A percentile compares a stretch with the other conserved stretches of the same genome.
These are phyloP conservation scores for Rhizopus stolonifer DNA, from an alignment of 371 early-diverging fungal genomes.

Conservation along the genomic window DNA sequence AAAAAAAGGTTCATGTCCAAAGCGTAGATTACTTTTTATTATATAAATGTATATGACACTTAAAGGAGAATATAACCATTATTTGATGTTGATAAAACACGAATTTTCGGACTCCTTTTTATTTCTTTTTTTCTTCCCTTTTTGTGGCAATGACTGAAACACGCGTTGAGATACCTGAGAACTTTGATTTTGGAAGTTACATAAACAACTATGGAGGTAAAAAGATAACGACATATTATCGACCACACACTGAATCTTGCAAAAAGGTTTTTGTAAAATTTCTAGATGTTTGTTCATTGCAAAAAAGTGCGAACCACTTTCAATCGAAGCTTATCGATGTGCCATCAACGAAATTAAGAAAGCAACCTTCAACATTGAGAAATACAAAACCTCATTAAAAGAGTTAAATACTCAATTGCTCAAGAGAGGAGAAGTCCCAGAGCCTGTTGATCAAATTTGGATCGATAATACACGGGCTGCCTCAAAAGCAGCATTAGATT, in stretches of 20 bases:
- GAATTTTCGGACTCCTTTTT: background rate
- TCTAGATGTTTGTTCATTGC: constrained; percentile 77
- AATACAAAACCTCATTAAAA: constrained; percentile 49
- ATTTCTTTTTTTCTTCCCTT: background rate
- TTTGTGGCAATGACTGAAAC: constrained; percentile 9
- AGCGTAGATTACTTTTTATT: no score
- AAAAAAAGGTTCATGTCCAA: background rate
- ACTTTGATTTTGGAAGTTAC: constrained; percentile 71
- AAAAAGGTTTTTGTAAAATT: constrained; percentile 66
- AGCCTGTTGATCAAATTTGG: constrained; percentile 51
- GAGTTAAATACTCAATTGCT: constrained; percentile 55
- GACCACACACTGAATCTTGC: no score
- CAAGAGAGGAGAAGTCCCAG: constrained; percentile 14
- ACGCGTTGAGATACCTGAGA: constrained; percentile 45
- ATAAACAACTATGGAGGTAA: constrained; percentile 68
- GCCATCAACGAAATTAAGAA: constrained; percentile 63
- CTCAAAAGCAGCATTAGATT: constrained; percentile 53
- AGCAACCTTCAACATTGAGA: constrained; percentile 49
- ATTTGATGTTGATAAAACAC: background rate
- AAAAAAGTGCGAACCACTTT: constrained; percentile 66
- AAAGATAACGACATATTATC: no score
- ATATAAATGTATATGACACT: background rate
- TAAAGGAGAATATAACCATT: background rate
- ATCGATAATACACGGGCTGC: constrained; percentile 49
- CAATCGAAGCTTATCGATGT: constrained; percentile 63